Base-by-base conservation (phyloP, 129 eudicot species). In the Cynara cardunculus region DNA sequence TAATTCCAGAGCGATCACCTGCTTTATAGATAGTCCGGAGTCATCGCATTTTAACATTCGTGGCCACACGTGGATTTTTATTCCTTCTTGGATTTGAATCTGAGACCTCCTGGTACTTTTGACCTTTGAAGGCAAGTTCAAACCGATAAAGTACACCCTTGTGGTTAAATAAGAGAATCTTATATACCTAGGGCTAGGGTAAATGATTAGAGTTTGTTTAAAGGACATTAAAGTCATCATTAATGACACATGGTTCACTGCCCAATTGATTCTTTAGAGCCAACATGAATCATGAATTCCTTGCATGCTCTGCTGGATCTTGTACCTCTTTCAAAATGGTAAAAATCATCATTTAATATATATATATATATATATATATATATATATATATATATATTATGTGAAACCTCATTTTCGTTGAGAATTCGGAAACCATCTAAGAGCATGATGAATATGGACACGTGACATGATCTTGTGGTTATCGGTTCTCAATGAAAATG, bases 281-380 rank as follows among this genome's bases (percentile, higher is more conserved):
- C 84, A 81, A 82, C 77, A 74, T 24, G 82, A 74, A 84, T 81
- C 79, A 81, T 87, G 86, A 74, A 79, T 44, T 32, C 69, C 70
- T 39, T 64, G 73, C 88, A 76, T 81, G 88, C 79, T 84, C 79
- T 84, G 85, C 67, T 71, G 73, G 86, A 82, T 83, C 82, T 26
- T 77, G 82, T 77, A 82, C 70, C 71, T 53, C 16, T 28, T 77
- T 26, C 66, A 83, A 71, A 77, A 59, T 69, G 41, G 81, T 28
- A 76, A 66, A 21, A 73, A 39, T 26, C 49, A 19, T 76, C 35
- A 35, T 32, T 22, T 44, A 82, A 4, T 71, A 44, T 32, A 41
- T 49, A 25, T 25, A n/a, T n/a, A 3, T 70, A 41, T 46, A 41
- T 49, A 25, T 26, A 3, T 71, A 31, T 53, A 44, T 34, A 18